phyloP scores from a whole-genome alignment of 257 asterid genomes.

The Solanum paucissectum region DNA sequence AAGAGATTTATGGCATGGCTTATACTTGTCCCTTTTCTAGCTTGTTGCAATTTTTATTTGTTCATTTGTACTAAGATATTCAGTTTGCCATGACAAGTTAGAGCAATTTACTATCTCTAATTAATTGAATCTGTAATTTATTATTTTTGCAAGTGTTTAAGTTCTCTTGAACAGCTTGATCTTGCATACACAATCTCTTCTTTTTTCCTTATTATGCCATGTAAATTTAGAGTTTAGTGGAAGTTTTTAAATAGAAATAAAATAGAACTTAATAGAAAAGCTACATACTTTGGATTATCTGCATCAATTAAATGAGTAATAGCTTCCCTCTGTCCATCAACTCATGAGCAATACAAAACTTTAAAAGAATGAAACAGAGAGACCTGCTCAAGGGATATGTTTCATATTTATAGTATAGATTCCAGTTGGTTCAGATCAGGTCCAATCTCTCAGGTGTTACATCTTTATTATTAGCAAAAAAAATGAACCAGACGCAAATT shows the following conservation, averaged over 20 bases:
- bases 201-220: too few relatives aligned
- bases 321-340: background rate
- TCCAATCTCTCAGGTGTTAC: slow-evolving; percentile 20
- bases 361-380: too few relatives aligned
- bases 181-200: background rate
- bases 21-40: background rate
- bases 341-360: background rate
- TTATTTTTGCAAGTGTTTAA: too few relatives aligned
- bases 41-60: too few relatives aligned
- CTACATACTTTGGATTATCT: background rate
- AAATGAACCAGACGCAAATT: slow-evolving; percentile 61
- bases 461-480: slow-evolving; percentile 26
- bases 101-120: background rate
- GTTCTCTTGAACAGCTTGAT: background rate
- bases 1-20: background rate
- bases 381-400: background rate
- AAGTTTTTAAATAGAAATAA: background rate
- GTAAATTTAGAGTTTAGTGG: background rate
- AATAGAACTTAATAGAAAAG: background rate
- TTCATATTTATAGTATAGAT: slow-evolving; percentile 33
- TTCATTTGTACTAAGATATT: background rate
- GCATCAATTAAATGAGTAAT: background rate
- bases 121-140: too few relatives aligned
- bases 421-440: slow-evolving; percentile 55
- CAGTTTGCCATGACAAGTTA: too few relatives aligned